Conservation (phyloP, 2,329 filamentous ascomycete species). For the Pleoardoris graminearum region DNA sequence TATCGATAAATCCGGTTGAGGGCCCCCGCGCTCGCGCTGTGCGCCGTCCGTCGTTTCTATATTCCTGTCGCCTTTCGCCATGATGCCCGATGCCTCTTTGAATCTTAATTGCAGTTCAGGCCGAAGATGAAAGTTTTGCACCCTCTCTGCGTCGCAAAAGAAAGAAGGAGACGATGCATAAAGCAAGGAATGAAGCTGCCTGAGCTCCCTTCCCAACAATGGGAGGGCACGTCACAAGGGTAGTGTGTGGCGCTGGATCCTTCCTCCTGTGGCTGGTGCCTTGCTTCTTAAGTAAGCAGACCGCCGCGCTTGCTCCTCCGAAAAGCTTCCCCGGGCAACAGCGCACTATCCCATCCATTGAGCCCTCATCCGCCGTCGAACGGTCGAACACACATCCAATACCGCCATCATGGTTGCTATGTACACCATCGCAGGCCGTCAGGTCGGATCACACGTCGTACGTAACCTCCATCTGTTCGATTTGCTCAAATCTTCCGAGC, state of each 20-base stretch:
- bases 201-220: neutral
- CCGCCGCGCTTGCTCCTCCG: neutral
- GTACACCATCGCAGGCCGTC: slow-evolving; percentile 56
- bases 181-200: neutral
- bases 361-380: slow-evolving; percentile 23
- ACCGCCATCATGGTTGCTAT: slow-evolving; percentile 55
- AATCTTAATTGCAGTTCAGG: neutral
- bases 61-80: slow-evolving; percentile 45
- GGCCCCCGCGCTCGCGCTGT: slow-evolving; percentile 47
- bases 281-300: neutral
- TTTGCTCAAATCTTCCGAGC: slow-evolving; percentile 7
- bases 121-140: neutral
- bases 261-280: neutral
- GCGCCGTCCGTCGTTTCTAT: slow-evolving; percentile 41
- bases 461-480: slow-evolving; percentile 28
- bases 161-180: neutral
- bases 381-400: slow-evolving; percentile 20
- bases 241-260: neutral
- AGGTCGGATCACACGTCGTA: slow-evolving; percentile 60
- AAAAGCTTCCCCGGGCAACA: slow-evolving; percentile 1
- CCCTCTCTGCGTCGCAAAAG: neutral
- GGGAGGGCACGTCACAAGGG: neutral
- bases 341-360: slow-evolving; percentile 36
- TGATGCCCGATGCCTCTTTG: slow-evolving; percentile 18
- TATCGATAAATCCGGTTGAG: slow-evolving; percentile 53